A percentile compares a stretch with the other conserved stretches of the same genome.
Conservation (phyloP, 75 land plant species). For the Larix kaempferi region DNA sequence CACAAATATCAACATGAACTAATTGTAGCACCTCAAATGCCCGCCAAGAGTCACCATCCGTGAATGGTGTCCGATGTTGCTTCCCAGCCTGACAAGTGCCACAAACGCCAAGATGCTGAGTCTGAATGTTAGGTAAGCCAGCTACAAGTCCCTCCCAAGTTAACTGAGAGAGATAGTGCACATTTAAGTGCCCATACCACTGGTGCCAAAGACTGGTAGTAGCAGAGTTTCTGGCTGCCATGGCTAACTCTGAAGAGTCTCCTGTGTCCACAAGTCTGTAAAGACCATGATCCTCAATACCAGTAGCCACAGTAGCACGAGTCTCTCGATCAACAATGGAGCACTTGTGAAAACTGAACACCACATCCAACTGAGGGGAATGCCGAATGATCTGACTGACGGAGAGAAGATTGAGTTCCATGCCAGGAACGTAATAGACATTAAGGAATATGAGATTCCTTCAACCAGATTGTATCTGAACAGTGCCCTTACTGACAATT, state of each 20-base stretch:
- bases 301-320: not conserved
- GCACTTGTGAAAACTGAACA: not conserved
- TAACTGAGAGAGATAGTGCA: not conserved
- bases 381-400: not conserved
- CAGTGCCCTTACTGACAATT: not conserved
- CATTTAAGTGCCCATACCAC: not conserved
- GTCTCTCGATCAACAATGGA: not conserved
- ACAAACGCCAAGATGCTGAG: not conserved
- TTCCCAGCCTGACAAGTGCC: not conserved
- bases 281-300: not conserved
- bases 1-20: constrained; percentile 4
- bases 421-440: not conserved
- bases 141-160: not conserved
- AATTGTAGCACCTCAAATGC: not conserved
- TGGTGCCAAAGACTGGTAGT: not conserved
- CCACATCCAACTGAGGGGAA: not conserved
- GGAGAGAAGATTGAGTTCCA: not conserved
- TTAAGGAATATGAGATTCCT: not conserved
- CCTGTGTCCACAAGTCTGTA: not conserved
- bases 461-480: not conserved
- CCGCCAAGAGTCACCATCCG: not conserved
- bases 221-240: not conserved
- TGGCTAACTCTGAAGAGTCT: not conserved
- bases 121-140: not conserved
- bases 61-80: not conserved